Base-by-base conservation (phyloP, 2,329 filamentous ascomycete genomes). In the Pseudogymnoascus sp. region DNA sequence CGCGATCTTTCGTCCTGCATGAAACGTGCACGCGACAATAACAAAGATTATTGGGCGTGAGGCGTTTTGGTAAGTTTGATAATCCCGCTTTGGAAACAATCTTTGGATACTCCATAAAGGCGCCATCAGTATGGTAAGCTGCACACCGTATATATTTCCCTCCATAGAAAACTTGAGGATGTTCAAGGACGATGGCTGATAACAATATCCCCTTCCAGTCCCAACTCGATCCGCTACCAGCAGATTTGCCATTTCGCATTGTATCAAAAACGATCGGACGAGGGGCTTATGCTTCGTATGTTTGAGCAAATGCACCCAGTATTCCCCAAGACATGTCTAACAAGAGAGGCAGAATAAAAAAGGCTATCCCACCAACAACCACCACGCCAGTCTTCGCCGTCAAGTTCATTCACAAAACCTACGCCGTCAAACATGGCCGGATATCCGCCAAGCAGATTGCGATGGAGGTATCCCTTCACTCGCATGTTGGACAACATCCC, bases 381-480 rank as follows among this genome's bases (percentile, higher is more conserved):
- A 78, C 84, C 26, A 83, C 79, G 26, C 93, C 93, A 31, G 80
- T 99, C 64, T 98, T 99, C 75, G 95, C 96, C 12, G 91, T 99
- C 76, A 99, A 99, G 76, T 91, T 99, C 77, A 97, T 99, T 74
- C 93, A 99, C 79, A 99, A 99, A 78, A 89, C 90, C 68, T 96
- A 97, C 76, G 96, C 95, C 64, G 84, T 91, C 70, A 89, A 89
- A 70, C 87, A 93, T 82, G 95, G 95, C 73, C 89, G 91, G 65
- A 87, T 99, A 69, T 91, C 89, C 31, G 83, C 88, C 35, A 93
- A 96, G 73, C 95, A 99, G 77, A 86, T 99, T 67, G 85, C 88
- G 70, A 91, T 96, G 84, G 95, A 99, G 78, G 89, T 96, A 41
- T 89, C 90, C 2, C 82, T 99, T 16, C 95, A 99, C 78, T 88